These are phyloP conservation scores for Paxillus rubicundulus DNA, from an alignment of 768 basidiomycete genomes.

Conservation along the genomic window DNA sequence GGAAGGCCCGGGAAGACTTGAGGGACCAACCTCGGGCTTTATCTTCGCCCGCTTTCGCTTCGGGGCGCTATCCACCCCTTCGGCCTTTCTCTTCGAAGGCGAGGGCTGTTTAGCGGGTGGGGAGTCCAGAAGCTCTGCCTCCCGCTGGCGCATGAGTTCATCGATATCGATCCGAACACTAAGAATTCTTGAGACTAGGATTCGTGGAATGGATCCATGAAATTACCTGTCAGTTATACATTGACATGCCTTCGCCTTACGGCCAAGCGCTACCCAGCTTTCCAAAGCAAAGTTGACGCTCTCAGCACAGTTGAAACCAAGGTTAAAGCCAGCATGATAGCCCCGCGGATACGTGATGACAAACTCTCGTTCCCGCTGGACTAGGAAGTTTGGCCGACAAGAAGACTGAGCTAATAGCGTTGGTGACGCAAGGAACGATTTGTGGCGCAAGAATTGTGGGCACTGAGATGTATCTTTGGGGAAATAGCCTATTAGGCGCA, in stretches of 20 bases:
- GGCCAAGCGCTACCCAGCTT: constrained; percentile 88
- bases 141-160: constrained; percentile 69
- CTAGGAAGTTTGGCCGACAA: constrained; percentile 80
- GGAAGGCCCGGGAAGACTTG: constrained; percentile 12
- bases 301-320: constrained; percentile 95
- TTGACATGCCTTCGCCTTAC: constrained; percentile 72
- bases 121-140: constrained; percentile 39
- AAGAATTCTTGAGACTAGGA: constrained; percentile 7
- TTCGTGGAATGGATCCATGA: not conserved
- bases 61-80: constrained; percentile 23
- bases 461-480: constrained; percentile 83
- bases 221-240: constrained; percentile 72
- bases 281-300: constrained; percentile 96
- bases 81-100: constrained; percentile 41
- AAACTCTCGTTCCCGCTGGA: constrained; percentile 94
- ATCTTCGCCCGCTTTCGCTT: constrained; percentile 29
- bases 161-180: constrained; percentile 96
- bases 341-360: constrained; percentile 94
- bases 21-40: constrained; percentile 1
- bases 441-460: constrained; percentile 94
- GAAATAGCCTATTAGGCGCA: constrained; percentile 65
- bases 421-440: constrained; percentile 92
- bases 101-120: constrained; percentile 2
- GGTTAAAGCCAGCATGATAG: constrained; percentile 96
- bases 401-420: constrained; percentile 74